These are phyloP conservation scores for Boletus pseudo-olivaceus DNA, from an alignment of 768 basidiomycete genomes.

Conservation along the genomic window DNA sequence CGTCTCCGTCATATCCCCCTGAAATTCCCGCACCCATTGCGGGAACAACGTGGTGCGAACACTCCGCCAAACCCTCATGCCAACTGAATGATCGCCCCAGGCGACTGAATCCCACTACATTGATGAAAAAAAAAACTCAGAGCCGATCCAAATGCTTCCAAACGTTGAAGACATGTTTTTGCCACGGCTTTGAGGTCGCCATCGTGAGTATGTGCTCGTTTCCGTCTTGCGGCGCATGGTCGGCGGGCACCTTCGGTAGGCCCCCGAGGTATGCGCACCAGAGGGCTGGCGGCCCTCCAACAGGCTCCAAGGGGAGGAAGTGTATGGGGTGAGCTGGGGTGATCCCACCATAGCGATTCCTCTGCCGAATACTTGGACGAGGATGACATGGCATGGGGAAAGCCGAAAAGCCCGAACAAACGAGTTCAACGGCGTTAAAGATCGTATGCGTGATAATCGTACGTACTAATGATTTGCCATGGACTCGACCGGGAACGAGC, in stretches of 20 bases:
- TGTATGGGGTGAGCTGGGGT: constrained; percentile 17
- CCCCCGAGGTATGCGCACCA: constrained; percentile 18
- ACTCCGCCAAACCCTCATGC: neutral
- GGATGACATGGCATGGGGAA: constrained; percentile 28
- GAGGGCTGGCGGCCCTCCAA: constrained; percentile 5
- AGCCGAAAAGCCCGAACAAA: constrained; percentile 9
- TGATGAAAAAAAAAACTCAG: constrained; percentile 8
- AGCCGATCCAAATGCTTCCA: constrained; percentile 2
- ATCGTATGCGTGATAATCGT: neutral
- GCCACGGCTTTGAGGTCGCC: constrained; percentile 12
- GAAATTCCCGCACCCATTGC: neutral
- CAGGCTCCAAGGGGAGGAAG: constrained; percentile 18
- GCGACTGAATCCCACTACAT: neutral
- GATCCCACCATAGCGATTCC: neutral
- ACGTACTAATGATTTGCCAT: neutral
- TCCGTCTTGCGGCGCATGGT: neutral
- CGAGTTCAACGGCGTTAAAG: neutral
- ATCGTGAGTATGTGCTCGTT: constrained; percentile 8
- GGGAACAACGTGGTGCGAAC: constrained; percentile 1
- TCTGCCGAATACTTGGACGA: constrained; percentile 26
- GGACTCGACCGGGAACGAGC: neutral
- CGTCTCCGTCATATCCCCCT: constrained; percentile 8
- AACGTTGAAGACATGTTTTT: constrained; percentile 23
- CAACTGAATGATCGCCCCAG: constrained; percentile 7
- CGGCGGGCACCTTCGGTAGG: constrained; percentile 1